Percentiles rank a stretch among this genome's conserved stretches.
These are phyloP conservation scores for Pseudopyrenochaeta lycopersici DNA, from an alignment of 2,329 filamentous ascomycete species.

Conservation along the genomic window DNA sequence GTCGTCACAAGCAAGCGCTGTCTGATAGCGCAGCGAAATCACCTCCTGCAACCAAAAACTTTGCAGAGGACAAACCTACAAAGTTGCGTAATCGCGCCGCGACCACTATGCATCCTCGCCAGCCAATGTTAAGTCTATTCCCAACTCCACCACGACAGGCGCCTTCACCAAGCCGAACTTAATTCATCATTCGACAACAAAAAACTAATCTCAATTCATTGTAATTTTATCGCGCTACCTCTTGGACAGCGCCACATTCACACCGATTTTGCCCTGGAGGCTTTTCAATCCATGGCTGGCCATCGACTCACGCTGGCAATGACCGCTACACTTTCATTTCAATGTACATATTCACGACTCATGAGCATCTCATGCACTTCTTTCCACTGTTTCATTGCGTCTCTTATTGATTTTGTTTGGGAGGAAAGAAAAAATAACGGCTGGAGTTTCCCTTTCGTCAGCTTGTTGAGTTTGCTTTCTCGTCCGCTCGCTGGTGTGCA, in stretches of 20 bases:
- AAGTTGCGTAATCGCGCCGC: slow-evolving; percentile 38
- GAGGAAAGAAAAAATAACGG: slow-evolving; percentile 6
- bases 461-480: slow-evolving; percentile 7
- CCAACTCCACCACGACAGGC: slow-evolving; percentile 37
- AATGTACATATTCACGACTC: slow-evolving; percentile 28
- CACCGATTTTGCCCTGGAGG: slow-evolving; percentile 8
- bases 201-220: background rate
- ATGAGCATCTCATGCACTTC: slow-evolving; percentile 2
- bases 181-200: background rate
- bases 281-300: slow-evolving; percentile 17
- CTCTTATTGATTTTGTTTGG: background rate
- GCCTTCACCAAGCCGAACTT: slow-evolving; percentile 15
- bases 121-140: slow-evolving; percentile 44
- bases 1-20: slow-evolving; percentile 42
- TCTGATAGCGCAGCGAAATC: slow-evolving; percentile 47
- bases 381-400: slow-evolving; percentile 5
- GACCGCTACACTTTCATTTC: slow-evolving; percentile 13
- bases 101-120: slow-evolving; percentile 34
- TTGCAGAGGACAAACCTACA: slow-evolving; percentile 6
- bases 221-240: background rate
- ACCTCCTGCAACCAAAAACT: slow-evolving; percentile 18
- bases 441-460: slow-evolving; percentile 1
- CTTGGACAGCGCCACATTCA: background rate
- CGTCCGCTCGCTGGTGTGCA: slow-evolving; percentile 5
- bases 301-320: slow-evolving; percentile 13